These are phyloP conservation scores for Gentiana macrophylla DNA, from an alignment of 257 asterid species.

Conservation along the genomic window DNA sequence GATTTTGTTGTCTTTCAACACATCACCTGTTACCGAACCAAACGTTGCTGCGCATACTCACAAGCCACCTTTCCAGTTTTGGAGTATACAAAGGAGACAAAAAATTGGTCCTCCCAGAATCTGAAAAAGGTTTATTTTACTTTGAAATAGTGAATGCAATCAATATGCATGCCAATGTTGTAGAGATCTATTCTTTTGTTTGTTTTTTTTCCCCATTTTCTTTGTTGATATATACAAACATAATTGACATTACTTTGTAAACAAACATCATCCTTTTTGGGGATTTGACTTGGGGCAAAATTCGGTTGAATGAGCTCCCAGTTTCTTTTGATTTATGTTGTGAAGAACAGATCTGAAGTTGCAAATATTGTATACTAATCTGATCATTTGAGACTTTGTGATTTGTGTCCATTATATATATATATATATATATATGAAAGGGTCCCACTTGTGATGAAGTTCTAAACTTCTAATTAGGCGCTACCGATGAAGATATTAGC, in stretches of 20 bases:
- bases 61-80: constrained; percentile 2
- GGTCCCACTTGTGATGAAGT: no score
- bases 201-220: not conserved
- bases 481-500: no score
- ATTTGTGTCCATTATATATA: no score
- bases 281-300: not conserved
- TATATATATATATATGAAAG: no score
- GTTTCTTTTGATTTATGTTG: constrained; percentile 7
- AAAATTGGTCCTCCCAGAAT: not conserved
- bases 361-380: not conserved
- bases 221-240: not conserved
- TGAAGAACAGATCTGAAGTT: constrained; percentile 5
- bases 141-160: no score
- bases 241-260: not conserved
- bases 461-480: no score
- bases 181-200: constrained; percentile 3
- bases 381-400: not conserved
- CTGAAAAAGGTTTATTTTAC: no score
- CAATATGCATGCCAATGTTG: not conserved
- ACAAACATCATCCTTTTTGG: no score
- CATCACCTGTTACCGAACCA: constrained; percentile 5
- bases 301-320: not conserved
- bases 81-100: constrained; percentile 4
- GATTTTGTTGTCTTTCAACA: constrained; percentile 2
- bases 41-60: constrained; percentile 1